These are phyloP conservation scores for Mortierella sp. DNA, from an alignment of 371 early-diverging fungal genomes.

Conservation along the genomic window DNA sequence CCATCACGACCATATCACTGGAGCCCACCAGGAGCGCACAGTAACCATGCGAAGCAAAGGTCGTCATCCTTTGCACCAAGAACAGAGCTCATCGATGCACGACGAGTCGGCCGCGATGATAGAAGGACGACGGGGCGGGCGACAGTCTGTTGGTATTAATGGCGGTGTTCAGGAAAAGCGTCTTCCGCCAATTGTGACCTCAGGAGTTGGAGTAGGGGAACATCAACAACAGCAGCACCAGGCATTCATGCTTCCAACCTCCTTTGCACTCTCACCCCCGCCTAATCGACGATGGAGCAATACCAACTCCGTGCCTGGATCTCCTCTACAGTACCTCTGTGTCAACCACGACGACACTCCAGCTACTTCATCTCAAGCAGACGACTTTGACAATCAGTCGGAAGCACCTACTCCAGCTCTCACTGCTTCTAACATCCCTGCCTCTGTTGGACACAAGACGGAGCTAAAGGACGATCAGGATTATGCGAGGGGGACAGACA, in stretches of 20 bases:
- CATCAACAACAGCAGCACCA: neutral
- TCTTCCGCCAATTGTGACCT: conserved; percentile 15
- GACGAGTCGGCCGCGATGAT: neutral
- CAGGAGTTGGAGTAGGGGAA: neutral
- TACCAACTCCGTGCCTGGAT: conserved; percentile 18
- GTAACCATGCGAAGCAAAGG: neutral
- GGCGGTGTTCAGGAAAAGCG: conserved; percentile 3
- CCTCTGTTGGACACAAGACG: conserved; percentile 12
- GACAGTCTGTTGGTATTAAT: neutral
- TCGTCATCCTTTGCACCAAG: neutral
- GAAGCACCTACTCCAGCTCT: neutral
- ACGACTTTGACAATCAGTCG: neutral
- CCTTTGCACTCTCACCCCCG: conserved; percentile 25
- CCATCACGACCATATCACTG: neutral
- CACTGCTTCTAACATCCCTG: neutral
- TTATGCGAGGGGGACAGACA: neutral
- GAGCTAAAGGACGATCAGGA: neutral
- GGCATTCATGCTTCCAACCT: neutral
- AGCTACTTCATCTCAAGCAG: neutral
- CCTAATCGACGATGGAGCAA: conserved; percentile 10
- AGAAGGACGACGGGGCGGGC: neutral
- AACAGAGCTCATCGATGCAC: neutral
- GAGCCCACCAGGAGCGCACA: neutral
- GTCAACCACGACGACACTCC: conserved; percentile 22
- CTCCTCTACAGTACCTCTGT: conserved; percentile 41